phyloP scores from a whole-genome alignment of 1,139 yeast species.

The Candida neerlandica region DNA sequence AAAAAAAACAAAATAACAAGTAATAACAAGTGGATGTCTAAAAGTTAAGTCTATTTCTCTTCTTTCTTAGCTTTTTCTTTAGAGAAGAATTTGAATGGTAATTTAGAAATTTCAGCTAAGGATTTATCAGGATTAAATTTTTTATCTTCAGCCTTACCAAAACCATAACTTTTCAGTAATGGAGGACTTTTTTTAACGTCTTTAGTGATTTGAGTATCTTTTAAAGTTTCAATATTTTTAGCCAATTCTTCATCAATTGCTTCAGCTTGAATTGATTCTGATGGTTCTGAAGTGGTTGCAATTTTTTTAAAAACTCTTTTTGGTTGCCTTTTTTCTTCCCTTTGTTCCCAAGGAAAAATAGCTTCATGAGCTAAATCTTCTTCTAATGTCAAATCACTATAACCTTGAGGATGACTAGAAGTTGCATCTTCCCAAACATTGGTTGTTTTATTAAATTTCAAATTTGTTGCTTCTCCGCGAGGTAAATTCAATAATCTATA shows the following conservation, averaged over 20 bases:
- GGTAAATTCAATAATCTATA: constrained; percentile 20
- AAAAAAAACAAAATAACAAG: background rate
- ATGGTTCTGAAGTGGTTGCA: constrained; percentile 20
- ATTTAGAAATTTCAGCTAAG: constrained; percentile 27
- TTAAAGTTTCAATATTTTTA: constrained; percentile 14
- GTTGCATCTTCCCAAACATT: constrained; percentile 31
- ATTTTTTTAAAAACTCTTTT: constrained; percentile 18
- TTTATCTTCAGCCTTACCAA: constrained; percentile 13
- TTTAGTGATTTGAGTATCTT: constrained; percentile 8
- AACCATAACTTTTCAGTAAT: constrained; percentile 15
- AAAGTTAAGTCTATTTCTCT: constrained; percentile 7
- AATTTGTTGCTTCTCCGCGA: constrained; percentile 40
- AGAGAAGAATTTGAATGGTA: constrained; percentile 27
- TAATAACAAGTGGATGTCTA: background rate
- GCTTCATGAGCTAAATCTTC: constrained; percentile 17
- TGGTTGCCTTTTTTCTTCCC: constrained; percentile 16
- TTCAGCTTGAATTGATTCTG: constrained; percentile 32
- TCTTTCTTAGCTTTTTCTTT: constrained; percentile 18
- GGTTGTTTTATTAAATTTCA: constrained; percentile 30
- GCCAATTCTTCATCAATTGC: constrained; percentile 11
- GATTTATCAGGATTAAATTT: constrained; percentile 28
- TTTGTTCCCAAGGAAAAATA: constrained; percentile 51
- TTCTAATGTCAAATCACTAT: constrained; percentile 2
- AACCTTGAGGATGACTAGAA: background rate
- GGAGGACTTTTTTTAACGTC: constrained; percentile 7